Conservation (phyloP, 192 early-diverging fungal species). For the Backusella circina region DNA sequence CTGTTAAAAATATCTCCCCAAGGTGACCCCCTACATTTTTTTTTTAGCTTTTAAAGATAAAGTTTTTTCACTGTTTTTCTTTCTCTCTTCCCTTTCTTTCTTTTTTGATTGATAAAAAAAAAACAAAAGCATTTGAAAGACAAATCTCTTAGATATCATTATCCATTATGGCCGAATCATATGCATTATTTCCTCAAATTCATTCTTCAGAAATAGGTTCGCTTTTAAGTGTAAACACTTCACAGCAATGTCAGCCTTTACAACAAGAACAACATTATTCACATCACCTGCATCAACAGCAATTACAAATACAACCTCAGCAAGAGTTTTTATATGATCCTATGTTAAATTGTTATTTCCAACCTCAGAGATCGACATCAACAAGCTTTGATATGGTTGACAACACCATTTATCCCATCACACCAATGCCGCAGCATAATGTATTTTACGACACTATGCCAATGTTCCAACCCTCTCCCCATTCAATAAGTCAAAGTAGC, state of each 20-base stretch:
- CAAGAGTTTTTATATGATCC: neutral
- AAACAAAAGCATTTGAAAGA: neutral
- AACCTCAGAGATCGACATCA: constrained; percentile 1
- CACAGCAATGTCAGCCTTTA: neutral
- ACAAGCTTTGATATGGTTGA: neutral
- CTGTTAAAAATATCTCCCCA: neutral
- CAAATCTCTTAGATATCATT: neutral
- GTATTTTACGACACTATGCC: neutral
- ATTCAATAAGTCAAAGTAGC: neutral
- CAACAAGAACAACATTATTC: neutral
- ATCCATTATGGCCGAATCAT: neutral
- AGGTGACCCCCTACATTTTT: neutral
- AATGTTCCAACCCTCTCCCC: neutral
- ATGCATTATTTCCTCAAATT: neutral
- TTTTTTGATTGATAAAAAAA: neutral
- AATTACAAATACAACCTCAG: neutral
- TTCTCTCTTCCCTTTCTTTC: neutral
- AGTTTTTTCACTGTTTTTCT: neutral
- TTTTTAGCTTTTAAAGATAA: neutral
- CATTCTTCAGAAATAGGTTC: neutral
- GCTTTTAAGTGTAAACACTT: neutral
- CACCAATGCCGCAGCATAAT: neutral
- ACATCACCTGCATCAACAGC: neutral
- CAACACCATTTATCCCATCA: neutral
- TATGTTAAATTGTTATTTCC: neutral